Conservation (phyloP, 2,329 filamentous ascomycete species). For the Apiospora hydei region DNA sequence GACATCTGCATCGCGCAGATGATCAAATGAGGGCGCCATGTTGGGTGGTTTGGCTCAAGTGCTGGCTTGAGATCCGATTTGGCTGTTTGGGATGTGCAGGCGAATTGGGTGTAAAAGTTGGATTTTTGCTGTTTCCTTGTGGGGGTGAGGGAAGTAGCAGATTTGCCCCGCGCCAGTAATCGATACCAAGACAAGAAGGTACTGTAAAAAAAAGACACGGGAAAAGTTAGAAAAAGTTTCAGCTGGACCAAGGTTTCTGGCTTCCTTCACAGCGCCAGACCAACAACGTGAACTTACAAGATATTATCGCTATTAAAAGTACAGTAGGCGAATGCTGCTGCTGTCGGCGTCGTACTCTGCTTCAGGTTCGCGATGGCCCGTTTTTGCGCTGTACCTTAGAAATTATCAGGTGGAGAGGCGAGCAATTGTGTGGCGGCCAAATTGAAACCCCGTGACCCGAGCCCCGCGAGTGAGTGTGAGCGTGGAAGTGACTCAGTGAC, state of each 20-base stretch:
- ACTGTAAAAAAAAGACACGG: background rate
- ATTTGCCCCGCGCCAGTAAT: constrained; percentile 25
- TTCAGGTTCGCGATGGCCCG: constrained; percentile 13
- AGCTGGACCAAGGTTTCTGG: background rate
- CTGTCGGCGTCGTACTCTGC: constrained; percentile 5
- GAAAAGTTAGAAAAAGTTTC: background rate
- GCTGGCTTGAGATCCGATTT: background rate
- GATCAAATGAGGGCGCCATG: constrained; percentile 95
- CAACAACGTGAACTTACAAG: background rate
- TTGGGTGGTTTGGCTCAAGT: constrained; percentile 48
- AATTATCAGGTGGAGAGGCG: constrained; percentile 21
- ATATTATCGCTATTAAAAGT: background rate
- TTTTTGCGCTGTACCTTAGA: constrained; percentile 23
- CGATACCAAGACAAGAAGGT: constrained; percentile 13
- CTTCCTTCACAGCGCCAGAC: background rate
- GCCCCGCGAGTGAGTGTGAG: constrained; percentile 18
- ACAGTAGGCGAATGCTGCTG: background rate
- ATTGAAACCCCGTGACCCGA: constrained; percentile 23
- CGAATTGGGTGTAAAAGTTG: constrained; percentile 18
- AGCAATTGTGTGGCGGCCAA: constrained; percentile 25
- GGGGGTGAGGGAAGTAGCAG: constrained; percentile 22
- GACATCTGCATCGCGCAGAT: constrained; percentile 89
- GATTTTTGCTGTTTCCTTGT: constrained; percentile 23
- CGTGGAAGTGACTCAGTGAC: background rate
- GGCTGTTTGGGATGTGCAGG: constrained; percentile 2